Evolutionary conservation across 352 stramenopile species (phyloP).

Genomic region (Phytophthora pluvialis): DNA sequence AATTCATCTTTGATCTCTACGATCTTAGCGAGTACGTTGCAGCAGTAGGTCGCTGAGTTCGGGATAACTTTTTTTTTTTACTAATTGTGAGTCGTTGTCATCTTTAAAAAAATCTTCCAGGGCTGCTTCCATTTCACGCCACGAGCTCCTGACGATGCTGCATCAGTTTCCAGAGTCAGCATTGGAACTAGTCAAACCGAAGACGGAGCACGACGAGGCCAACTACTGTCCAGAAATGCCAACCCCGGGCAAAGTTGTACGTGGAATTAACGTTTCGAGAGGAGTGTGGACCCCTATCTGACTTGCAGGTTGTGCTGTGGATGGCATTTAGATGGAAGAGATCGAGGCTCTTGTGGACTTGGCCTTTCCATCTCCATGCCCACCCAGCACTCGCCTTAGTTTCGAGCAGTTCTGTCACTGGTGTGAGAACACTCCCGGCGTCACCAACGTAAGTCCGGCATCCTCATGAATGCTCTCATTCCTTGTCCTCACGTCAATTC

Average conservation of each 20-base stretch:
- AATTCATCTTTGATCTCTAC: constrained; percentile 95
- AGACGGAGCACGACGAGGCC: constrained; percentile 19
- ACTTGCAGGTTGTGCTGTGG: not conserved
- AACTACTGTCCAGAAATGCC: constrained; percentile 22
- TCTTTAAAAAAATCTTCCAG: constrained; percentile 20
- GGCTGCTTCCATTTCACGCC: constrained; percentile 84
- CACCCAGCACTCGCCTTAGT: constrained; percentile 65
- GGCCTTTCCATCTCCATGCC: constrained; percentile 56
- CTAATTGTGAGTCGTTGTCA: constrained; percentile 22
- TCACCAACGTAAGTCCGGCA: constrained; percentile 60
- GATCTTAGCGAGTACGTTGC: constrained; percentile 80
- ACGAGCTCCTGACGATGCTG: constrained; percentile 87
- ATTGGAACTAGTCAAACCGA: constrained; percentile 63
- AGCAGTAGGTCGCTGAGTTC: too few species aligned
- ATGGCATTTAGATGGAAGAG: constrained; percentile 51
- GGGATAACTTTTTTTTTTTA: not conserved
- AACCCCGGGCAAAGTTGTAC: constrained; percentile 31
- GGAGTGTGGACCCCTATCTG: not conserved
- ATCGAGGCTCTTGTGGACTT: constrained; percentile 88
- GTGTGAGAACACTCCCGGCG: constrained; percentile 80
- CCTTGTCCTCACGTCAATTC: not conserved
- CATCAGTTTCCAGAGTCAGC: constrained; percentile 84
- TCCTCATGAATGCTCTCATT: not conserved
- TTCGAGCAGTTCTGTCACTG: constrained; percentile 90
- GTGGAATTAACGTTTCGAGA: not conserved